Conservation (phyloP, 768 basidiomycete species). For the Leccinum arenicola region DNA sequence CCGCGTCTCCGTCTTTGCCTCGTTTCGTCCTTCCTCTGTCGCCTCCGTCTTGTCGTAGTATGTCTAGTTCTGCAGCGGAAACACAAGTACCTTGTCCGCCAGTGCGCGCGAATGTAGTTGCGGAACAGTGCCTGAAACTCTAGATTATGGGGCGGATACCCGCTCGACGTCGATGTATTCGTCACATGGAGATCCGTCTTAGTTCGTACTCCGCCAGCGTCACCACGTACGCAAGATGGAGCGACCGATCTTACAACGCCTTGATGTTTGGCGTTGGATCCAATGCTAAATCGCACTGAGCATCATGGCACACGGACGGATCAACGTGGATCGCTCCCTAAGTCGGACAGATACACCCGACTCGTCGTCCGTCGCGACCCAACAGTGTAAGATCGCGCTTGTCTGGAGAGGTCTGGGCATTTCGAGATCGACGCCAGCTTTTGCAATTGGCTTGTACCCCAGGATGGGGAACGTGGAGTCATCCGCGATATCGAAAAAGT, state of each 20-base stretch:
- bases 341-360: slow-evolving; percentile 74
- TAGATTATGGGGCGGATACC: slow-evolving; percentile 43
- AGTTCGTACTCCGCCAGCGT: slow-evolving; percentile 73
- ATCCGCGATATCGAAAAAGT: neutral
- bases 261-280: slow-evolving; percentile 58
- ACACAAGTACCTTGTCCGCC: slow-evolving; percentile 54
- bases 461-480: neutral
- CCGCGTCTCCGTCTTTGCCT: slow-evolving; percentile 56
- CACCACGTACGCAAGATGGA: slow-evolving; percentile 78
- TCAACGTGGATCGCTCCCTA: slow-evolving; percentile 44
- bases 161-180: slow-evolving; percentile 54
- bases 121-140: slow-evolving; percentile 94
- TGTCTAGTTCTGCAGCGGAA: slow-evolving; percentile 56
- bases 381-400: neutral
- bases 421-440: slow-evolving; percentile 7
- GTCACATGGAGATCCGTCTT: slow-evolving; percentile 78
- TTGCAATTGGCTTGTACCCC: slow-evolving; percentile 11
- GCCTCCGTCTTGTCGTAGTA: slow-evolving; percentile 84
- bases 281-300: slow-evolving; percentile 45
- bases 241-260: slow-evolving; percentile 58
- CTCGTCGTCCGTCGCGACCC: slow-evolving; percentile 62
- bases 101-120: slow-evolving; percentile 74
- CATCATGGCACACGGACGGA: neutral
- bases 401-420: slow-evolving; percentile 11
- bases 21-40: slow-evolving; percentile 45